These are phyloP conservation scores for Carex littledalei DNA, from an alignment of 176 grass and related monocot species.

Conservation along the genomic window DNA sequence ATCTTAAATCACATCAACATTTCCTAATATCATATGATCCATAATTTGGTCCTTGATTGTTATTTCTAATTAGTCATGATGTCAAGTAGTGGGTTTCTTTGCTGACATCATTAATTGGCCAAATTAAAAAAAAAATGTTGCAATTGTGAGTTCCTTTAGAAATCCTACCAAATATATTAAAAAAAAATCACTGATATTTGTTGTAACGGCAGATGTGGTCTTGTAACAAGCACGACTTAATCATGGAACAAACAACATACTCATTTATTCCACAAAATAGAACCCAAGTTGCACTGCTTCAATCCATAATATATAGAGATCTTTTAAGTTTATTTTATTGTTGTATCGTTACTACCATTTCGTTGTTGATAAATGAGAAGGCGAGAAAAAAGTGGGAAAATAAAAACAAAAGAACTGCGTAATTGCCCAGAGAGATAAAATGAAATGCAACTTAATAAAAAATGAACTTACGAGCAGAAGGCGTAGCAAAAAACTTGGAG, in stretches of 20 bases:
- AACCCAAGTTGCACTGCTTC: not conserved
- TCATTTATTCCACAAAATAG: not conserved
- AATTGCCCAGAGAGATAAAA: not conserved
- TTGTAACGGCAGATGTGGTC: not conserved
- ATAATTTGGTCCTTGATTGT: not conserved
- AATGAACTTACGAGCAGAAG: not conserved
- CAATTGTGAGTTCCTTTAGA: not conserved
- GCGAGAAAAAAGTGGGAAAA: not conserved
- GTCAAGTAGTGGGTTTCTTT: not conserved
- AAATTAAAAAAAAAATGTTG: not conserved
- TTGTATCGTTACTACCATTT: not conserved
- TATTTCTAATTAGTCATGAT: not conserved
- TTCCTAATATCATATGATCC: not conserved
- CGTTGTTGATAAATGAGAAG: not conserved
- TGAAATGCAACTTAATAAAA: not conserved
- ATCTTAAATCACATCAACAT: conserved; percentile 21
- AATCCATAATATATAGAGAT: not conserved
- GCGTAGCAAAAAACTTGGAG: not conserved
- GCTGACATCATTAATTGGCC: not conserved
- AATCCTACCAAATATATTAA: not conserved
- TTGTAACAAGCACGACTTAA: not conserved
- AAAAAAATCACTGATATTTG: not conserved
- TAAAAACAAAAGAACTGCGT: not conserved
- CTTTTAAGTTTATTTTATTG: not conserved
- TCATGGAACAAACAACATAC: not conserved